Conservation (phyloP, 768 basidiomycete genomes). For the Phanerochaete carnosa region DNA sequence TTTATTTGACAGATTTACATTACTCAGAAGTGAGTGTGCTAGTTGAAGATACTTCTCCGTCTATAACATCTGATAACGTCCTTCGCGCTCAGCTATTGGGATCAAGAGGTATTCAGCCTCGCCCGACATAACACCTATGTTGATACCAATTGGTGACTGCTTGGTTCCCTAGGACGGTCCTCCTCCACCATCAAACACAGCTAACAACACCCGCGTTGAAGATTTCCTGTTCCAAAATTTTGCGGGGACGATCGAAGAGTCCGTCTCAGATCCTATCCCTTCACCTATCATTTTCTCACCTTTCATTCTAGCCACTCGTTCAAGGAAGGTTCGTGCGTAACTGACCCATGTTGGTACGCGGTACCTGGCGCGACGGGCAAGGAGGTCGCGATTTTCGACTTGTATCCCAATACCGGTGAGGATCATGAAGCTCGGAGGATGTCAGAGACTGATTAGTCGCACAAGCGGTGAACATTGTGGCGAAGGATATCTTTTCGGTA, state of each 20-base stretch:
- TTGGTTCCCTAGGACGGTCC: slow-evolving; percentile 31
- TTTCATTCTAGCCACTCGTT: slow-evolving; percentile 34
- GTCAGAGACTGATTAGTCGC: neutral
- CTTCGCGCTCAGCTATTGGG: slow-evolving; percentile 51
- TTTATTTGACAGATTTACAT: slow-evolving; percentile 45
- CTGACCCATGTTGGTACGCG: slow-evolving; percentile 60
- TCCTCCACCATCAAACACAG: slow-evolving; percentile 38
- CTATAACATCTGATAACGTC: neutral
- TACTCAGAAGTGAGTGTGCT: slow-evolving; percentile 52
- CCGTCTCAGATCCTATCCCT: neutral
- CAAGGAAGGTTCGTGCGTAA: slow-evolving; percentile 57
- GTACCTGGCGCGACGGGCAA: slow-evolving; percentile 54
- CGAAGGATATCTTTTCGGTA: slow-evolving; percentile 42
- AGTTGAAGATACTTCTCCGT: neutral
- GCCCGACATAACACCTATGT: slow-evolving; percentile 11
- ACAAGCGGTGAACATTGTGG: slow-evolving; percentile 47
- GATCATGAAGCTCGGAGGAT: neutral
- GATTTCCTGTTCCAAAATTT: slow-evolving; percentile 57
- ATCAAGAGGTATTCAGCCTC: slow-evolving; percentile 56
- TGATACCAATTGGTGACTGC: neutral
- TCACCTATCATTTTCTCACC: neutral
- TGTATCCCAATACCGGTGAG: slow-evolving; percentile 54
- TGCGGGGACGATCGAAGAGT: slow-evolving; percentile 48
- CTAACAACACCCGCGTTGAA: slow-evolving; percentile 53
- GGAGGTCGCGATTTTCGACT: slow-evolving; percentile 56